Base-by-base conservation (phyloP, 2,329 filamentous ascomycete genomes). In the Penicillium sp. region DNA sequence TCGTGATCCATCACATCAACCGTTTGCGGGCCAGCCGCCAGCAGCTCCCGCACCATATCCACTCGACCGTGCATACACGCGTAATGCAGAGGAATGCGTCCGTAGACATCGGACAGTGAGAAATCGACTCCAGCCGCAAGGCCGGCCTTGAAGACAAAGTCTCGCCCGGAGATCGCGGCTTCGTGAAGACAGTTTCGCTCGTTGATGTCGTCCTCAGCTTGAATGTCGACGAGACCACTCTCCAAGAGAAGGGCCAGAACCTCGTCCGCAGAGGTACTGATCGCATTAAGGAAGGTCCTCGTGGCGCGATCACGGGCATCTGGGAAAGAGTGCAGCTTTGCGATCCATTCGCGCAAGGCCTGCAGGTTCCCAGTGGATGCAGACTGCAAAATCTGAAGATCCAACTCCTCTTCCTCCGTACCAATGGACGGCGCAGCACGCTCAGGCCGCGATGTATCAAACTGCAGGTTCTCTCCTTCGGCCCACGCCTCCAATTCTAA, bases 401-500 rank as follows among this genome's bases (percentile, higher is more conserved):
- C 95, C 48, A 92, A 87, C 78, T 98, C 94, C 64, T 91, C 89
- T 69, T 97, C 93, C 66, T 96, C 92, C 14, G 91, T 90, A 34
- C 88, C 89, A 50, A 79, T 74, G 14, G 75, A 67, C 43, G 69
- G 71, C 17, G 73, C 71, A 20, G 67, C 67, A 47, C 77, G 74
- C 56, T 81, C 80, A 17, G 69, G 69, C 49, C 77, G 76, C 34
- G 72, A 72, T 5, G 67, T 87, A 62, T 91, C 90, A 70, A 92
- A 96, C 69, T 88, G 90, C 71, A 98, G 89, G 75, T 96, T 90
- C 69, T 98, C 95, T 22, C 95, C 95, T 76, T 99, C 95, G 20
- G 93, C 92, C 94, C 94, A 98, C 38, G 94, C 95, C 55, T 94
- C 94, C 49, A 98, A 87, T 73, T 98, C 95, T 67, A 98, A 89